phyloP scores from a whole-genome alignment of 106 monocot genomes.

The Posidonia australis region DNA sequence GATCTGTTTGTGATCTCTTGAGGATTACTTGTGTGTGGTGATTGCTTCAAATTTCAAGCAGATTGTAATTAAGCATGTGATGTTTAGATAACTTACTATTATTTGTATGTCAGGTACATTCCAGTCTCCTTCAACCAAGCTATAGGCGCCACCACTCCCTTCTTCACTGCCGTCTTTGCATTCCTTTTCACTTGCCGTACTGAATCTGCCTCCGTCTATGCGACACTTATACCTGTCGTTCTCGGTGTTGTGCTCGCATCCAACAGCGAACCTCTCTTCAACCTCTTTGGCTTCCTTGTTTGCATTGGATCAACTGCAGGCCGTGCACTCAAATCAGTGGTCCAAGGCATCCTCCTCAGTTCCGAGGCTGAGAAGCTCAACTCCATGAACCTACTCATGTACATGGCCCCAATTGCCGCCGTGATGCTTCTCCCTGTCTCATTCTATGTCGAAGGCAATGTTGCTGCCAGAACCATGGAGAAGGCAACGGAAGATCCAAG shows the following conservation, averaged over 20 bases:
- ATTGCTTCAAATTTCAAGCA: too few species aligned
- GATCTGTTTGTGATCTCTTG: too few species aligned
- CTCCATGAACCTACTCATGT: constrained; percentile 28
- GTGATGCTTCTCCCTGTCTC: constrained; percentile 19
- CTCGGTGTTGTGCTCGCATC: constrained; percentile 23
- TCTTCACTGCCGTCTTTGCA: constrained; percentile 27
- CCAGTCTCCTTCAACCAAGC: constrained; percentile 31
- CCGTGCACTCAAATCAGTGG: constrained; percentile 21
- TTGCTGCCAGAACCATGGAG: constrained; percentile 1
- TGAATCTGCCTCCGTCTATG: constrained; percentile 14
- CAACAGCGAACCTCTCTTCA: constrained; percentile 28
- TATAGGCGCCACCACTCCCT: constrained; percentile 25
- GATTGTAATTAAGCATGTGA: too few species aligned
- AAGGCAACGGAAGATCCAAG: constrained; percentile 8
- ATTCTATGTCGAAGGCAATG: constrained; percentile 17
- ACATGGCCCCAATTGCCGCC: constrained; percentile 30
- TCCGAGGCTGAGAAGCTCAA: constrained; percentile 25
- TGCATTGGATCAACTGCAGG: constrained; percentile 26
- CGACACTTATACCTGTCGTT: constrained; percentile 17
- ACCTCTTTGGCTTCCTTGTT: constrained; percentile 27
- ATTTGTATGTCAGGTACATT: constrained; percentile 5
- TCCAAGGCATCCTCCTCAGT: constrained; percentile 20
- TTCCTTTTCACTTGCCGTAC: constrained; percentile 19
- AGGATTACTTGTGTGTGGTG: too few species aligned
- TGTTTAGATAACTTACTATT: too few species aligned